Conservation (phyloP, 192 early-diverging fungal genomes). For the Rhizophagus clarus region DNA sequence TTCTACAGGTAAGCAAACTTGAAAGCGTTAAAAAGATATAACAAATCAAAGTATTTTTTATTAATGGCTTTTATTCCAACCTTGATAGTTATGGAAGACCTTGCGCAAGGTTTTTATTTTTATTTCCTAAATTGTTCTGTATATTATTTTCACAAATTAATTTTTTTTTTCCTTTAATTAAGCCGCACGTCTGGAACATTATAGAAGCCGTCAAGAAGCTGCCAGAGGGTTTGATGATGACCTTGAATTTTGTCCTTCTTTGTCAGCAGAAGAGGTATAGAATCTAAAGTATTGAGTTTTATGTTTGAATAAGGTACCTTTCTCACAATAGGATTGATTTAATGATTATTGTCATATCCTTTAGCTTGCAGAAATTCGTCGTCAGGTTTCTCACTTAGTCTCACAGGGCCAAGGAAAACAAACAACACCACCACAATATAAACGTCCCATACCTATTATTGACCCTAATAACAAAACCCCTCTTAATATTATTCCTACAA, state of each 20-base stretch:
- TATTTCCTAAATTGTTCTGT: neutral
- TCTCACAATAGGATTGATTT: neutral
- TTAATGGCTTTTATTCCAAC: neutral
- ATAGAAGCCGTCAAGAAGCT: constrained; percentile 49
- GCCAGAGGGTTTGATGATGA: constrained; percentile 60
- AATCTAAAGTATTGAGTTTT: neutral
- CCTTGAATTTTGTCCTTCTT: constrained; percentile 58
- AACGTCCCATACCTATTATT: constrained; percentile 53
- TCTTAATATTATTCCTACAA: constrained; percentile 40
- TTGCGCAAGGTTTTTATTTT: constrained; percentile 19
- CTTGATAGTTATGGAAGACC: constrained; percentile 22
- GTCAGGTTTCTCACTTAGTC: constrained; percentile 31
- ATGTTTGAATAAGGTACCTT: neutral
- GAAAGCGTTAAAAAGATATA: neutral
- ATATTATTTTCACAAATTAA: neutral
- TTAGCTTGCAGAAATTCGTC: constrained; percentile 46
- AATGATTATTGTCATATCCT: neutral
- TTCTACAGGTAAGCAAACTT: neutral
- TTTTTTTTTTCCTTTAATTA: neutral
- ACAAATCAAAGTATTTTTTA: neutral
- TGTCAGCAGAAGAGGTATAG: constrained; percentile 55
- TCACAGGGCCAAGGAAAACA: constrained; percentile 17
- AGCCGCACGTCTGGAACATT: constrained; percentile 46
- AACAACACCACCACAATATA: constrained; percentile 20
- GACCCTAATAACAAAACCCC: constrained; percentile 52